A percentile compares a stretch with the other conserved stretches of the same genome.
phyloP scores from a whole-genome alignment of 2,329 filamentous ascomycete species.

The Pseudogymnoascus sp. region DNA sequence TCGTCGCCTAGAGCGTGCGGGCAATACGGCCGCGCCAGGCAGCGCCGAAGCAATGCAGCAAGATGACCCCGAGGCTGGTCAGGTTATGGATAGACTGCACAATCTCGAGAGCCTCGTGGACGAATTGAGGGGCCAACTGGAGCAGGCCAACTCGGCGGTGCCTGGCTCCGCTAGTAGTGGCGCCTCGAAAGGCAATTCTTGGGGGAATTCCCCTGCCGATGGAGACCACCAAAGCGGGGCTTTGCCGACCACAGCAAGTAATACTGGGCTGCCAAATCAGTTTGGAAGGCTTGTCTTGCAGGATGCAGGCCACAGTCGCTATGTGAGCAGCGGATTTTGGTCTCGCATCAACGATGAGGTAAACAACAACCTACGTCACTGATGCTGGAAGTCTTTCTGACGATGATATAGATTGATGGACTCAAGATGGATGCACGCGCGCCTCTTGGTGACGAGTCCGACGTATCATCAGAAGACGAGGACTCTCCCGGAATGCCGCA shows the following conservation, averaged over 20 bases:
- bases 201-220: constrained; percentile 24
- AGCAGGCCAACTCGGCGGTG: constrained; percentile 32
- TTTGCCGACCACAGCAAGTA: neutral
- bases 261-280: constrained; percentile 30
- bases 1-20: constrained; percentile 39
- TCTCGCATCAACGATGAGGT: constrained; percentile 49
- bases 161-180: constrained; percentile 21
- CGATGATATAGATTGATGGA: constrained; percentile 34
- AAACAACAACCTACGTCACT: constrained; percentile 16
- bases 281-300: constrained; percentile 43
- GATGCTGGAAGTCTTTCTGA: constrained; percentile 16
- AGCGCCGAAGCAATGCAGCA: constrained; percentile 16
- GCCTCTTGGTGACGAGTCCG: constrained; percentile 29
- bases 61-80: constrained; percentile 26
- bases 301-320: constrained; percentile 31
- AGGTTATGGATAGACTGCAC: constrained; percentile 42
- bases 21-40: constrained; percentile 23
- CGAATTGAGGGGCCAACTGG: constrained; percentile 40
- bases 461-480: constrained; percentile 33
- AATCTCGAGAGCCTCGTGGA: constrained; percentile 45
- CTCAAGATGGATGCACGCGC: constrained; percentile 35
- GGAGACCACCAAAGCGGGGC: constrained; percentile 11
- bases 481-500: constrained; percentile 25
- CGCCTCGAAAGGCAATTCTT: constrained; percentile 26
- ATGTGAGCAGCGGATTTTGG: constrained; percentile 48